Conservation (phyloP, 495 filamentous ascomycete genomes). For the Patellaria atrata region DNA sequence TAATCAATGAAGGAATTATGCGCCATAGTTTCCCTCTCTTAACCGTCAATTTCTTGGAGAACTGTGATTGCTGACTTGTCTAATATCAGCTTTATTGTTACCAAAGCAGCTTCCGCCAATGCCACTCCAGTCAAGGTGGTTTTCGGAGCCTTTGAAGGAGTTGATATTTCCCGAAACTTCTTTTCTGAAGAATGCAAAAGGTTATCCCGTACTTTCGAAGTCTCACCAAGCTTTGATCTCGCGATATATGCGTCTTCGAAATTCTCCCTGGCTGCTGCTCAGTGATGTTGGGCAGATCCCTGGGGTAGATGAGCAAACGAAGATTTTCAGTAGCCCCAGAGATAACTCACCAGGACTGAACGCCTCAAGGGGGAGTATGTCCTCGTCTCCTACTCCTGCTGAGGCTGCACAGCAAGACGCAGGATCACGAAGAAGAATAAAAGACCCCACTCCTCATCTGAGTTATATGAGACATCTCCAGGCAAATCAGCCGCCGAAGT, state of each 20-base stretch:
- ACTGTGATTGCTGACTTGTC: slow-evolving; percentile 12
- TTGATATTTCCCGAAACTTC: slow-evolving; percentile 49
- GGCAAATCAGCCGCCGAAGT: slow-evolving; percentile 56
- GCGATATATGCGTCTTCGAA: slow-evolving; percentile 69
- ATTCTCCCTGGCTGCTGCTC: slow-evolving; percentile 66
- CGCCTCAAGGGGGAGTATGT: slow-evolving; percentile 27
- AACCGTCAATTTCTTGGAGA: neutral
- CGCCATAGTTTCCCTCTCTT: slow-evolving; percentile 1
- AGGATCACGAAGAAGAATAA: slow-evolving; percentile 28
- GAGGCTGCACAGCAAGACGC: slow-evolving; percentile 45
- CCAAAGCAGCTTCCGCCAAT: slow-evolving; percentile 64
- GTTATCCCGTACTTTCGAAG: slow-evolving; percentile 71
- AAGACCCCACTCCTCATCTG: slow-evolving; percentile 53
- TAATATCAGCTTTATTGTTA: slow-evolving; percentile 51
- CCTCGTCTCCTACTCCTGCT: slow-evolving; percentile 25
- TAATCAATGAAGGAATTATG: neutral
- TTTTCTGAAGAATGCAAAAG: slow-evolving; percentile 66
- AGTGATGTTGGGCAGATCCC: slow-evolving; percentile 58
- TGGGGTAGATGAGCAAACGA: slow-evolving; percentile 33
- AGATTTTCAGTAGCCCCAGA: slow-evolving; percentile 23
- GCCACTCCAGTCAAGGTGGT: slow-evolving; percentile 76
- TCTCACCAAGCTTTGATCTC: slow-evolving; percentile 65
- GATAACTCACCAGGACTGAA: too few relatives aligned
- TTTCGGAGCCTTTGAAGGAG: slow-evolving; percentile 76
- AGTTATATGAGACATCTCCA: slow-evolving; percentile 76